Conservation (phyloP, 176 grass and related monocot species). For the Zoysia pacifica region DNA sequence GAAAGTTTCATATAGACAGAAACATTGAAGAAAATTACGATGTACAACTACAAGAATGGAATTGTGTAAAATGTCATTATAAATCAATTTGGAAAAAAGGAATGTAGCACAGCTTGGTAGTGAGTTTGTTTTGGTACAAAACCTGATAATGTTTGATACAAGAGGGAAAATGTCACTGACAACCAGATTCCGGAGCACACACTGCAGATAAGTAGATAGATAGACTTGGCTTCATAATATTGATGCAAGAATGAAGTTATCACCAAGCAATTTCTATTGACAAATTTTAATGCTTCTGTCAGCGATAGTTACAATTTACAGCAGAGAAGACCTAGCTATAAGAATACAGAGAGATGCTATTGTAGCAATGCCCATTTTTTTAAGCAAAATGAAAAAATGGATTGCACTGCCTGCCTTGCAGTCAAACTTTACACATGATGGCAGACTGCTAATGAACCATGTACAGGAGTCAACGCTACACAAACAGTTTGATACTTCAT, state of each 20-base stretch:
- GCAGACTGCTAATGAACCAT: constrained; percentile 14
- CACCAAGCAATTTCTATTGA: not conserved
- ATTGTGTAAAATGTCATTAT: too few species aligned
- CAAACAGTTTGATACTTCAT: not conserved
- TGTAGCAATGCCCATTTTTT: constrained; percentile 2
- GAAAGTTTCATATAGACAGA: too few species aligned
- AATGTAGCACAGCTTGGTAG: too few species aligned
- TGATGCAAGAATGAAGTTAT: constrained; percentile 13
- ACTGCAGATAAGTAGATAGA: not conserved
- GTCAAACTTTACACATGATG: too few species aligned
- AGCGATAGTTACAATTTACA: constrained; percentile 34
- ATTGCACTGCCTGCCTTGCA: too few species aligned
- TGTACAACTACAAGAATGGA: too few species aligned
- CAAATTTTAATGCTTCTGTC: not conserved
- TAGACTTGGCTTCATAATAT: not conserved
- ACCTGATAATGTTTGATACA: not conserved
- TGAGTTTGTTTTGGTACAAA: not conserved
- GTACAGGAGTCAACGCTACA: constrained; percentile 30
- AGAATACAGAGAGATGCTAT: constrained; percentile 9
- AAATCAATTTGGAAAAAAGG: too few species aligned
- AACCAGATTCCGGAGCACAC: not conserved
- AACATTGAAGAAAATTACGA: too few species aligned
- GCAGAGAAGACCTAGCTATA: constrained; percentile 28
- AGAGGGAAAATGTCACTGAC: not conserved
- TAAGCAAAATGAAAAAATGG: not conserved